Conservation (phyloP, 2,329 filamentous ascomycete genomes). For the Aspergillus pseudotamarii region DNA sequence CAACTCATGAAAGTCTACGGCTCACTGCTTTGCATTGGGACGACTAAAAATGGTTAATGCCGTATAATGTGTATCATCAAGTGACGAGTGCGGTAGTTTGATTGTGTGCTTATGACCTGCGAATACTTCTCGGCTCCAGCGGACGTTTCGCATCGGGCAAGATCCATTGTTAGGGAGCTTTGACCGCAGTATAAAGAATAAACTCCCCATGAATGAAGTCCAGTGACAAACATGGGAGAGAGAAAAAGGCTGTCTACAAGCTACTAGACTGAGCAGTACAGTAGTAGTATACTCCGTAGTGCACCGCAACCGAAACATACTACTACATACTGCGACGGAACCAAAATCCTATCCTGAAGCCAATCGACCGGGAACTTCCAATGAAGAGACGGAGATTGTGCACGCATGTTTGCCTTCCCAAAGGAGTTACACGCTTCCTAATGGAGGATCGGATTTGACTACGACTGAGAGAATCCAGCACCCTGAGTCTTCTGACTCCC, state of each 20-base stretch:
- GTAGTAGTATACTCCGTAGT: background rate
- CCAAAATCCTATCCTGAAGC: background rate
- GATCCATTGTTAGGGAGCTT: background rate
- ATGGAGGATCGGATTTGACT: background rate
- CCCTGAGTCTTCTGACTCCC: background rate
- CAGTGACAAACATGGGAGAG: background rate
- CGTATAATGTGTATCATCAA: conserved; percentile 1
- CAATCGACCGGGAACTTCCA: background rate
- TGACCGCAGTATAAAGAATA: background rate
- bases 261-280: background rate
- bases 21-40: background rate
- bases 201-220: background rate
- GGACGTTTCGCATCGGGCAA: background rate
- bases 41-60: background rate
- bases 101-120: background rate
- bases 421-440: background rate
- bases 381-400: background rate
- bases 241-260: background rate
- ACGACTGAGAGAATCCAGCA: background rate
- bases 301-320: background rate
- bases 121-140: background rate
- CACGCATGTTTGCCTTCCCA: background rate
- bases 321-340: background rate
- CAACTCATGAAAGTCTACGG: background rate
- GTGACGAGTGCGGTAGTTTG: background rate